Conservation (phyloP, 805 yeast species). For the Scheffersomyces lignosus region DNA sequence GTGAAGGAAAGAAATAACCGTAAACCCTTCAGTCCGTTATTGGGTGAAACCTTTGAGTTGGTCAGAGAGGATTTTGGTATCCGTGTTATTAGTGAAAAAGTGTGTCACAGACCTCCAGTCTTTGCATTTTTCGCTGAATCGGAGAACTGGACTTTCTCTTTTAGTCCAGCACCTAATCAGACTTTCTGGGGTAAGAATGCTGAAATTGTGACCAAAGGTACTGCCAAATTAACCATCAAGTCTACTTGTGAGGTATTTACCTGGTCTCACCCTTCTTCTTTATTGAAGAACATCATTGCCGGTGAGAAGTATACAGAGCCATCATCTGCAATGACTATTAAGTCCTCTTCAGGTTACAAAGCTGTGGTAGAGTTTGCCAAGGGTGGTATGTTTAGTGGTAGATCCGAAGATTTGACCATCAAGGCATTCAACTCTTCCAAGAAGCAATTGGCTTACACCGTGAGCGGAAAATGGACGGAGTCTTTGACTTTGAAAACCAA, state of each 20-base stretch:
- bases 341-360: slow-evolving; percentile 64
- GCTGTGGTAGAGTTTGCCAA: slow-evolving; percentile 75
- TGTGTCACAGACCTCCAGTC: slow-evolving; percentile 81
- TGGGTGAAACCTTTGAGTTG: slow-evolving; percentile 91
- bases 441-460: slow-evolving; percentile 38
- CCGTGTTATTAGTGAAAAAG: slow-evolving; percentile 80
- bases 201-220: slow-evolving; percentile 78
- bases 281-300: slow-evolving; percentile 83
- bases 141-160: slow-evolving; percentile 64
- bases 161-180: slow-evolving; percentile 72
- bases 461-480: slow-evolving; percentile 87
- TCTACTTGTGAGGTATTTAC: slow-evolving; percentile 69
- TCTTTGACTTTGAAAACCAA: slow-evolving; percentile 47
- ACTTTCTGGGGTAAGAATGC: slow-evolving; percentile 95
- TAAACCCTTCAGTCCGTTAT: slow-evolving; percentile 91
- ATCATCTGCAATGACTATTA: slow-evolving; percentile 60
- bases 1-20: slow-evolving; percentile 73
- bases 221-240: slow-evolving; percentile 54
- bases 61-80: slow-evolving; percentile 81
- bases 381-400: slow-evolving; percentile 79
- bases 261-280: slow-evolving; percentile 82
- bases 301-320: slow-evolving; percentile 97
- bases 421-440: slow-evolving; percentile 40
- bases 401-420: slow-evolving; percentile 68
- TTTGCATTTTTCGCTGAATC: slow-evolving; percentile 81